These are phyloP conservation scores for Aspergillus saccharolyticus DNA, from an alignment of 495 filamentous ascomycete genomes.

Conservation along the genomic window DNA sequence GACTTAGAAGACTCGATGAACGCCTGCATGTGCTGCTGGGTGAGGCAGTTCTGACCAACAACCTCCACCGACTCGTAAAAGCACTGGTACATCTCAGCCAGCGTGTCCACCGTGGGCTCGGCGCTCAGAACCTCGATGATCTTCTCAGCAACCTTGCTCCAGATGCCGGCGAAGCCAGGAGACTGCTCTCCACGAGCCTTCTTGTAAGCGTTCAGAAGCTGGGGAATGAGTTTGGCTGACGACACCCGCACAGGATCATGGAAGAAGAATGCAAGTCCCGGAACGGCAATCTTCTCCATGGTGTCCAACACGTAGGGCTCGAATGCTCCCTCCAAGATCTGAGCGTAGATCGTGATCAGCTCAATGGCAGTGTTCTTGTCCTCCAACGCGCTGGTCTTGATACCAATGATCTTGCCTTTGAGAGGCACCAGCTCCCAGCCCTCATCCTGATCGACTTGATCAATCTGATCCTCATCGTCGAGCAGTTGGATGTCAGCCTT, in stretches of 20 bases:
- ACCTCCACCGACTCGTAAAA: constrained; percentile 99
- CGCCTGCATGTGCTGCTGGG: constrained; percentile 66
- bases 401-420: constrained; percentile 96
- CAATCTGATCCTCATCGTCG: constrained; percentile 92
- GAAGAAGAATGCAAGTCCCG: constrained; percentile 97
- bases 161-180: constrained; percentile 68
- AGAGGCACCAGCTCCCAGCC: constrained; percentile 97
- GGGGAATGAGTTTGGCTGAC: constrained; percentile 89
- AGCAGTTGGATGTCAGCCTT: constrained; percentile 97
- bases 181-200: constrained; percentile 76
- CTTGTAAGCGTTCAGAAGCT: constrained; percentile 91
- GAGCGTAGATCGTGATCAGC: constrained; percentile 92
- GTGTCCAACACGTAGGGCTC: constrained; percentile 88
- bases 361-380: constrained; percentile 99
- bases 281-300: constrained; percentile 93
- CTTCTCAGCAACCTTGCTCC: constrained; percentile 82
- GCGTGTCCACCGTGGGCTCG: constrained; percentile 91
- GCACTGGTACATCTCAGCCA: constrained; percentile 99
- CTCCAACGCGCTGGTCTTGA: constrained; percentile 92
- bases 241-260: constrained; percentile 96
- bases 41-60: constrained; percentile 77
- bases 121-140: constrained; percentile 90
- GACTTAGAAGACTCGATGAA: constrained; percentile 82
- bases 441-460: constrained; percentile 88
- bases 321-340: constrained; percentile 85